Evolutionary conservation across 1,139 yeast species (phyloP), one percentile per base, ranked within the genome.

Genomic region (Yarrowia galli): DNA sequence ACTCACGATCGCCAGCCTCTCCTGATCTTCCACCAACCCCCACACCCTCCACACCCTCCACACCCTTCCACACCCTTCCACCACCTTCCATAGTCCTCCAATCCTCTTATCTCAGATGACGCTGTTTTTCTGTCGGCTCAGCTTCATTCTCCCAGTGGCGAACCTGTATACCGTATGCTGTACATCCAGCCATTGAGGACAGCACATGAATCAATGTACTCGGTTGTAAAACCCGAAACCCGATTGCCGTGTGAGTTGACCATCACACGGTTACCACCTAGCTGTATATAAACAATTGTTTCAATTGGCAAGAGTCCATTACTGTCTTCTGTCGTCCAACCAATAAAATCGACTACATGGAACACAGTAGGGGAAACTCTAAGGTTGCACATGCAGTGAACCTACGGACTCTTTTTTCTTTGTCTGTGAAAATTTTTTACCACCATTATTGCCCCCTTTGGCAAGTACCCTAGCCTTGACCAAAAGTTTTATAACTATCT

Each of bases 381-480:
- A 22, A 25, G 10, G 16, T 58, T 10, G 46, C 51, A 18, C 32
- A 43, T 42, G 63, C 63, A 40, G 9, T 15, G 10, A n/a, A n/a
- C n/a, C n/a, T n/a, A n/a, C n/a, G n/a, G n/a, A n/a, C n/a, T n/a
- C n/a, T n/a, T n/a, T n/a, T n/a, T 13, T 10, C 66, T 61, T 61
- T 61, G 66, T 61, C 45, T 61, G 56, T 61, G 66, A 61, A 61
- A 61, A 61, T 36, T 22, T 61, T 61, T 61, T 61, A 46, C 54
- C 10, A 23, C 46, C 46, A 43, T 15, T 32, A 28, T 61, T n/a
- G 0, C 66, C 56, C 10, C 3, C 10, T 36, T 22, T 22, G 56
- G 45, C 0, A 18, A 20, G 18, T 15, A 48, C 56, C 66, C 66
- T 46, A 36, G n/a, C 66, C 66, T 20, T 35, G 9, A 16, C 35